Evolutionary conservation across 2,329 filamentous ascomycete genomes (phyloP), one percentile per base, ranked within the genome.

Genomic region (Diaporthe velutina): DNA sequence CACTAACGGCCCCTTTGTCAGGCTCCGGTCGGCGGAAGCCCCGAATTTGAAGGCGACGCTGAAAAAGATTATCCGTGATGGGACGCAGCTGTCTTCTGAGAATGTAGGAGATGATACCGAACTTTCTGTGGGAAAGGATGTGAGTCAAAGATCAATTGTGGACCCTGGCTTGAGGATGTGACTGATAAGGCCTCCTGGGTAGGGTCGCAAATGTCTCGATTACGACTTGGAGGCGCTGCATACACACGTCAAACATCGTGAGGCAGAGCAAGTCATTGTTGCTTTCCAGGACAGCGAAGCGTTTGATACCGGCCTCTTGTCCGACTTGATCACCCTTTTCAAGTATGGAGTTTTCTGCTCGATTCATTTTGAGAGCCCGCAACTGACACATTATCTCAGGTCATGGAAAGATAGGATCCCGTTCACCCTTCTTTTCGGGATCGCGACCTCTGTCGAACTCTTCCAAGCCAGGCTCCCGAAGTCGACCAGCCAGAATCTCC

Each of bases 221-320:
- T 97, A 96, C 81, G 95, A 97, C 79, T 87, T 97, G 22, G 92
- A 94, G 78, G 91, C 93, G 33, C 83, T 97, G 40, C 85, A 92
- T 76, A 87, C 90, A 35, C 92, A 90, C 82, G 86, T 92, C 19
- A 87, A 86, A 74, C 84, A 86, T 12, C 88, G 89, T 50, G 82
- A 83, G 33, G 88, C 88, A 40, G 83, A 88, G 54, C 90, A 91
- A 78, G 89, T 96, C 13, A 88, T 95, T 70, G 86, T 97, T 66
- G 91, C 93, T 0, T 91, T 97, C 75, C 93, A 95, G 81, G 94
- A 97, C 80, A 95, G 93, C 76, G 95, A 97, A 83, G 94, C 93
- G 0, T 96, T 97, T 80, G 94, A 96, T 78, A 90, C 90, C 61
- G 85, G 85, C 40, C 83, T 97, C n/a, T 84, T 97, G 17, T 92